Conservation (phyloP, 305 asterid genomes). For the Coffea humblotiana region DNA sequence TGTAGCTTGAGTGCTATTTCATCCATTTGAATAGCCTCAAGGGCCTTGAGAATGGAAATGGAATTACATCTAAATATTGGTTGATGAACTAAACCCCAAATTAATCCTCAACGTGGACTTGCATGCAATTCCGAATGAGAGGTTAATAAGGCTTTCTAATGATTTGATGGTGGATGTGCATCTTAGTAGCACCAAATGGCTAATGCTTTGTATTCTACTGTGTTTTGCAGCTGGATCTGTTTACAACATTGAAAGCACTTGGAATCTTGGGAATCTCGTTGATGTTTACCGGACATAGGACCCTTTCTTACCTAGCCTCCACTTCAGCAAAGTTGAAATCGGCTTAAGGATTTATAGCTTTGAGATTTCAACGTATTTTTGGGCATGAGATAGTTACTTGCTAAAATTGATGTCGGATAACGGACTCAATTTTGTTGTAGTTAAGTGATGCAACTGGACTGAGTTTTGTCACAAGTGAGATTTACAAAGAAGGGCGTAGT, state of each 20-base stretch:
- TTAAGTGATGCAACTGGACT: conserved; percentile 1
- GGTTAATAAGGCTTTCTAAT: neutral
- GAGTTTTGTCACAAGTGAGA: conserved; percentile 3
- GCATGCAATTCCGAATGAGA: neutral
- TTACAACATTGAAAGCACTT: conserved; percentile 82
- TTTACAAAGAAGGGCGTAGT: neutral
- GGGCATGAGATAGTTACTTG: neutral
- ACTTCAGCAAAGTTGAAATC: conserved; percentile 84
- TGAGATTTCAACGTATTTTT: neutral
- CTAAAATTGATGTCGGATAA: neutral
- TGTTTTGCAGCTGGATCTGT: conserved; percentile 76
- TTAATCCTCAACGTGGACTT: neutral
- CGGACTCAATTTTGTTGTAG: conserved; percentile 22
- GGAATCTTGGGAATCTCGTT: conserved; percentile 79
- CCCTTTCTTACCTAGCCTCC: conserved; percentile 82
- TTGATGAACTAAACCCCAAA: neutral
- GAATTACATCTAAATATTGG: neutral
- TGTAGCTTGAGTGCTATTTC: neutral
- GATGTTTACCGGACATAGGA: conserved; percentile 87
- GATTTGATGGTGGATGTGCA: neutral
- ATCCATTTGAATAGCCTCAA: neutral
- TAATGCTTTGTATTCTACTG: neutral
- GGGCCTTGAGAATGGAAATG: neutral
- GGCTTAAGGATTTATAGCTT: conserved; percentile 34
- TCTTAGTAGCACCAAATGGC: neutral